A percentile compares a stretch with the other conserved stretches of the same genome.
These are phyloP conservation scores for Ophiobolus disseminans DNA, from an alignment of 2,329 filamentous ascomycete species.

Conservation along the genomic window DNA sequence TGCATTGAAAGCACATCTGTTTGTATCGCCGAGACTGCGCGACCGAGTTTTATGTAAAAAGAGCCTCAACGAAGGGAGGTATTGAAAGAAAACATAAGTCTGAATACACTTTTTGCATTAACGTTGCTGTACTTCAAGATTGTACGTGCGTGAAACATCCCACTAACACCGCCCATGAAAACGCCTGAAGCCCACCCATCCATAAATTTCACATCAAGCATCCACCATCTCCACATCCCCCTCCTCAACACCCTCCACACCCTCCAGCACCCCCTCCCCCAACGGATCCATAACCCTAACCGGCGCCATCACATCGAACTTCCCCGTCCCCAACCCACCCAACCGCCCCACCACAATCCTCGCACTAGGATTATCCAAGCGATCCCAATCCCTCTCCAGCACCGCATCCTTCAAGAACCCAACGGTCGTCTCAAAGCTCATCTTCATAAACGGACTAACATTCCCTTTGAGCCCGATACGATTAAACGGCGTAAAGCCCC, in stretches of 20 bases:
- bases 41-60: too few relatives aligned
- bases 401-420: constrained; percentile 93
- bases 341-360: constrained; percentile 87
- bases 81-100: too few relatives aligned
- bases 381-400: constrained; percentile 87
- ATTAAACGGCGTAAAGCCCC: constrained; percentile 89
- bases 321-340: constrained; percentile 84
- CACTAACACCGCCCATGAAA: not conserved
- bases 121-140: not conserved
- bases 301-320: constrained; percentile 79
- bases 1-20: too few relatives aligned
- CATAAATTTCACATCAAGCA: not conserved
- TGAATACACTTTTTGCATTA: not conserved
- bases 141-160: not conserved
- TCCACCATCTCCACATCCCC: constrained; percentile 23
- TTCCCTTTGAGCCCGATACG: constrained; percentile 85
- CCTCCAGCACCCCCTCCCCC: constrained; percentile 19
- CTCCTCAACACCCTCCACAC: constrained; percentile 23
- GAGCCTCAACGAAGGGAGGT: too few relatives aligned
- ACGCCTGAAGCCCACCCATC: not conserved
- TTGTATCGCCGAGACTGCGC: too few relatives aligned
- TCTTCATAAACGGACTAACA: constrained; percentile 93
- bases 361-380: constrained; percentile 82
- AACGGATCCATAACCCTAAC: constrained; percentile 39
- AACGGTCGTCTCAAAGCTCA: constrained; percentile 98